Evolutionary conservation across 345 rosid genomes (phyloP).

Genomic region (Salix brachista): DNA sequence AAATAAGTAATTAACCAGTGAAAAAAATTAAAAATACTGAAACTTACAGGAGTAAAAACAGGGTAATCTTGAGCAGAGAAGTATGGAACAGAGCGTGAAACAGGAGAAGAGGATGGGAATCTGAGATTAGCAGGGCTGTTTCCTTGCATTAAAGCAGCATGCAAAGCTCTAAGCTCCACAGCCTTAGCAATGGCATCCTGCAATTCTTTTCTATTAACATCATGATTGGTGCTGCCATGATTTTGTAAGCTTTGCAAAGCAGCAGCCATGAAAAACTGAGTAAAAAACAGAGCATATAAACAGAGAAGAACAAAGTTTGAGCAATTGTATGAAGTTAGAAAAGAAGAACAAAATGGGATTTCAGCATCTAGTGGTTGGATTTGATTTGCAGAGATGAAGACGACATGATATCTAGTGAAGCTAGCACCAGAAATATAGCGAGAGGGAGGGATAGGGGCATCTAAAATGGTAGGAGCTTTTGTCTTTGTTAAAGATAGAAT

Average conservation of each 20-base stretch:
- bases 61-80: constrained; percentile 92
- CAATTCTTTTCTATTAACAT: constrained; percentile 50
- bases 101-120: constrained; percentile 57
- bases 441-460: constrained; percentile 9
- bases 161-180: constrained; percentile 74
- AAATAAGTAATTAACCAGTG: neutral
- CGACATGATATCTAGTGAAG: constrained; percentile 43
- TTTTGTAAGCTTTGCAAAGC: constrained; percentile 38
- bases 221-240: constrained; percentile 29
- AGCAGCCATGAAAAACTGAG: constrained; percentile 56
- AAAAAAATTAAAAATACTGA: neutral
- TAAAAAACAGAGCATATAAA: constrained; percentile 22
- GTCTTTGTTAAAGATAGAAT: neutral
- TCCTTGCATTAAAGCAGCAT: constrained; percentile 67
- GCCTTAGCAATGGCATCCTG: constrained; percentile 89
- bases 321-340: neutral
- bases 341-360: constrained; percentile 5
- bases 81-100: constrained; percentile 49
- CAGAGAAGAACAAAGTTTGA: constrained; percentile 14
- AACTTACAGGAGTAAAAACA: constrained; percentile 88
- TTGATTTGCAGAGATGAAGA: constrained; percentile 33
- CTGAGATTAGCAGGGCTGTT: constrained; percentile 57
- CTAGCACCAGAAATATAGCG: constrained; percentile 38
- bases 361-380: constrained; percentile 32
- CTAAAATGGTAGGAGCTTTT: neutral